A percentile compares a stretch with the other conserved stretches of the same genome.
Conservation (phyloP, 1,284 basidiomycete genomes). For the Amylostereum chailletii region DNA sequence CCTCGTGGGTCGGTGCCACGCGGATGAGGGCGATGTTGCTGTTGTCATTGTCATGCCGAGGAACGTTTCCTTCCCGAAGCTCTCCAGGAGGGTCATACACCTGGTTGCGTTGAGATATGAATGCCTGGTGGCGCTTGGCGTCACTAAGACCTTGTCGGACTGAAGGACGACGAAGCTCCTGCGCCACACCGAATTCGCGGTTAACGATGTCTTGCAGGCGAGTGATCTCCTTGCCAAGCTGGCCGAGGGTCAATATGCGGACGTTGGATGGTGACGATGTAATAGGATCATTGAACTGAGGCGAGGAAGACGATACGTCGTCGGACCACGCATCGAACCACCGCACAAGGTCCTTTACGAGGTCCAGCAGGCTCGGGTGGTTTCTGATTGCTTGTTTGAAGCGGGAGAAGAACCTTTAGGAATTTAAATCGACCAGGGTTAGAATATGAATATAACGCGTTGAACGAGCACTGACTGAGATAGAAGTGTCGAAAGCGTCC, state of each 20-base stretch:
- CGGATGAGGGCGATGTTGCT: conserved; percentile 46
- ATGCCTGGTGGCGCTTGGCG: conserved; percentile 13
- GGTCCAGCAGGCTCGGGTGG: conserved; percentile 33
- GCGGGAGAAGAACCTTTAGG: conserved; percentile 42
- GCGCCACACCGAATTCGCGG: conserved; percentile 23
- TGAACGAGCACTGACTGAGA: conserved; percentile 36
- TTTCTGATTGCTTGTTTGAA: conserved; percentile 46
- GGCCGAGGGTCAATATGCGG: conserved; percentile 28
- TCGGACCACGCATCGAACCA: conserved; percentile 42
- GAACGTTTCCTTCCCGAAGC: conserved; percentile 33
- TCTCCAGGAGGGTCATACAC: conserved; percentile 49
- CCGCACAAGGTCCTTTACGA: conserved; percentile 31
- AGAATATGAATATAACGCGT: not conserved
- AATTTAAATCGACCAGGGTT: not conserved
- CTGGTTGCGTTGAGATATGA: conserved; percentile 20
- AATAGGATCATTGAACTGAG: conserved; percentile 28
- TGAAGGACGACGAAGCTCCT: conserved; percentile 10
- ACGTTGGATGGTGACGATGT: conserved; percentile 16
- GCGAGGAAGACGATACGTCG: conserved; percentile 26
- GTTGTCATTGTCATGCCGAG: conserved; percentile 61
- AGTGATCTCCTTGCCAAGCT: conserved; percentile 29
- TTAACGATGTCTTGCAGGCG: conserved; percentile 38
- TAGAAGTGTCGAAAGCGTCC: conserved; percentile 37
- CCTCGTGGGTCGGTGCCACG: conserved; percentile 54
- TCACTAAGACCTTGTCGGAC: conserved; percentile 23